Percentiles rank a stretch among this genome's conserved stretches.
Conservation (phyloP, 1,139 yeast genomes). For the Barnettozyma hawaiiensis region DNA sequence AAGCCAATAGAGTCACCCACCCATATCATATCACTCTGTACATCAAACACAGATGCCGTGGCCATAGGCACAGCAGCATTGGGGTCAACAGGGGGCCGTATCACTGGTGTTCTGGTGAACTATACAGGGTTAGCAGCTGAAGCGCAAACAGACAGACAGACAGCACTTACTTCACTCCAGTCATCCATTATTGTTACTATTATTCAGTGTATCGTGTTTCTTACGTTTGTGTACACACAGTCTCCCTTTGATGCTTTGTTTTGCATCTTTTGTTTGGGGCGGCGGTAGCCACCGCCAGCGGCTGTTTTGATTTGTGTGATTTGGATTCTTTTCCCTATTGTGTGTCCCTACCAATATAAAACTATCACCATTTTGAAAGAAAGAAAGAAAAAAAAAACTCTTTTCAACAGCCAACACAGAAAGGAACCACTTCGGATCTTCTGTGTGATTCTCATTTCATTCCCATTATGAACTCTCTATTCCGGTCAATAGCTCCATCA, state of each 20-base stretch:
- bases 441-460: not conserved
- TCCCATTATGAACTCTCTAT: slow-evolving; percentile 18
- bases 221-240: no score
- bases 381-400: not conserved
- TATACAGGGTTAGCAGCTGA: no score
- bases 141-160: no score
- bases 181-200: slow-evolving; percentile 22
- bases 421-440: no score
- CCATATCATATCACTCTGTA: slow-evolving; percentile 73
- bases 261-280: no score
- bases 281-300: no score
- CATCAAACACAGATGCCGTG: slow-evolving; percentile 49
- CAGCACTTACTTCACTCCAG: slow-evolving; percentile 22
- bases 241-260: not conserved
- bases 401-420: no score
- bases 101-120: slow-evolving; percentile 18
- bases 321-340: no score
- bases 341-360: not conserved
- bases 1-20: slow-evolving; percentile 60
- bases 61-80: slow-evolving; percentile 12
- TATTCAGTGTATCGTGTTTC: no score
- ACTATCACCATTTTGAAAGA: no score
- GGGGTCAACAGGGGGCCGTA: slow-evolving; percentile 21
- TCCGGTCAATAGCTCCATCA: slow-evolving; percentile 17
- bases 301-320: no score